phyloP scores from a whole-genome alignment of 345 rosid genomes.

The Acer campestre region DNA sequence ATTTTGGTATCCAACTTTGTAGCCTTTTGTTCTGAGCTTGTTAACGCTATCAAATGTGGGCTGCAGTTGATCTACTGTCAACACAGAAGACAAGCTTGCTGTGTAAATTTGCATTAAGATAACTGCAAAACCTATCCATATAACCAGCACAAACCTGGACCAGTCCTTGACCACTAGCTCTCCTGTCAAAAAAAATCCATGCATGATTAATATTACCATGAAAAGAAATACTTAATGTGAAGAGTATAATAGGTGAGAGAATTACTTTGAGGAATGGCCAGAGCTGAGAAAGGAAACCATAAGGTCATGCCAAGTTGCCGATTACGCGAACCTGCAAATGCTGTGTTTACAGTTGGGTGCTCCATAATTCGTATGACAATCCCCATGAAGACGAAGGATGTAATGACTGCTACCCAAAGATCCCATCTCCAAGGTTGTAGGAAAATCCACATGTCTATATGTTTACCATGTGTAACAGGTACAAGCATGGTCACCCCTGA shows the following conservation, averaged over 20 bases:
- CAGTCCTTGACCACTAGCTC: constrained; percentile 22
- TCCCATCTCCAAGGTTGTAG: constrained; percentile 42
- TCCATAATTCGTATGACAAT: constrained; percentile 39
- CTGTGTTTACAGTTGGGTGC: constrained; percentile 27
- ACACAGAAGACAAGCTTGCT: constrained; percentile 25
- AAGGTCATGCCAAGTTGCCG: constrained; percentile 31
- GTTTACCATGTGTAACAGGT: constrained; percentile 1
- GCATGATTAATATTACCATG: no score
- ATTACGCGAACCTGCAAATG: constrained; percentile 27
- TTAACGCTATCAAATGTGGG: constrained; percentile 19
- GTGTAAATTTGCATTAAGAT: constrained; percentile 33
- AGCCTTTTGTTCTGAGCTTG: constrained; percentile 9
- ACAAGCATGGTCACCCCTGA: constrained; percentile 40
- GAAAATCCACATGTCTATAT: constrained; percentile 38
- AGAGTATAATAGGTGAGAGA: no score
- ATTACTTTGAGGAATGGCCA: constrained; percentile 44
- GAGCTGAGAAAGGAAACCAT: constrained; percentile 39
- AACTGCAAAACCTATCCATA: constrained; percentile 29
- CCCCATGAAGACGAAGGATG: constrained; percentile 30
- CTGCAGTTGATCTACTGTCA: constrained; percentile 28
- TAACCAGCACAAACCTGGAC: constrained; percentile 24
- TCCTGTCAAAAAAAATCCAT: constrained; percentile 13
- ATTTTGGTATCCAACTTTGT: constrained; percentile 25
- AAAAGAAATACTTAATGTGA: no score
- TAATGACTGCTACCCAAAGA: constrained; percentile 40